These are phyloP conservation scores for Gynostemma pentaphyllum DNA, from an alignment of 306 rosid genomes.

Conservation along the genomic window DNA sequence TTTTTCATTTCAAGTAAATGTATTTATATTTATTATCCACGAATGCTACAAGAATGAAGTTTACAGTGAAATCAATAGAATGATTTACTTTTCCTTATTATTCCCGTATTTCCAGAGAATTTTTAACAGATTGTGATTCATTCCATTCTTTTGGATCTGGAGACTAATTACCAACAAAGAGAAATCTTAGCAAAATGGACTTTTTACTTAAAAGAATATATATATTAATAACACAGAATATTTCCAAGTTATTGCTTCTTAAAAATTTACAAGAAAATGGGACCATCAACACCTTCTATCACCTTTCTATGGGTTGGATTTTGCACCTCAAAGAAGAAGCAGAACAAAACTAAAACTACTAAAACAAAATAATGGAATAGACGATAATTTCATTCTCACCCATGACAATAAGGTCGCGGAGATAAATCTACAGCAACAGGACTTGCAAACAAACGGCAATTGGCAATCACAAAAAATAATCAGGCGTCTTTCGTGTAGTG, in stretches of 20 bases:
- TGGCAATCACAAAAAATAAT: constrained; percentile 82
- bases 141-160: not conserved
- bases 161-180: not conserved
- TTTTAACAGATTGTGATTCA: not conserved
- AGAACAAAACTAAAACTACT: constrained; percentile 48
- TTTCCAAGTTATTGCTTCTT: constrained; percentile 37
- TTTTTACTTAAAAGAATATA: constrained; percentile 5
- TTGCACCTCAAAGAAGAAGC: constrained; percentile 51
- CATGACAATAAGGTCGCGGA: constrained; percentile 35
- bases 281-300: constrained; percentile 15
- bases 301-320: constrained; percentile 31
- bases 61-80: not conserved
- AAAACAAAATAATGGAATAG: constrained; percentile 73
- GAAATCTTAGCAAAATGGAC: not conserved
- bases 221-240: constrained; percentile 4
- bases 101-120: not conserved
- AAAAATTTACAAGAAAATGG: constrained; percentile 67
- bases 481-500: constrained; percentile 96
- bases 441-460: constrained; percentile 38
- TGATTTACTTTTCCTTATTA: not conserved
- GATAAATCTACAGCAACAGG: constrained; percentile 59
- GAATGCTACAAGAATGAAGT: not conserved
- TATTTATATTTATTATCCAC: too few relatives aligned
- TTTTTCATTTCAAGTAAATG: not conserved
- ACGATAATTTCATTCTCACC: constrained; percentile 38